Percentiles rank a stretch among this genome's conserved stretches.
Conservation (phyloP, 306 rosid species). For the peach (Prunus persica) region DNA sequence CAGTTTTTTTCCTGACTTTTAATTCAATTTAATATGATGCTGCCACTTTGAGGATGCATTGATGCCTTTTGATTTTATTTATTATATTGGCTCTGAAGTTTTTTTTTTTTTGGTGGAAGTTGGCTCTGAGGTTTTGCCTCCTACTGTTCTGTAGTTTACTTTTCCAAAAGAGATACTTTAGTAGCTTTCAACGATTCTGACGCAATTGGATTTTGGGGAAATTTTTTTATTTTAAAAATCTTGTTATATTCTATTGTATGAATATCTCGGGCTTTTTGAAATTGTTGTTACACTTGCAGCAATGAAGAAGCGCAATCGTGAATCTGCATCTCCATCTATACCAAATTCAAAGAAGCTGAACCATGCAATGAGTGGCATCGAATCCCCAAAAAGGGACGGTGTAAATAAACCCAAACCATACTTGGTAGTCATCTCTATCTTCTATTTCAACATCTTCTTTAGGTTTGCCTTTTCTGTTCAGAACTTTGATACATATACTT, state of each 20-base stretch:
- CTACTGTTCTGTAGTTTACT: constrained; percentile 10
- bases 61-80: constrained; percentile 19
- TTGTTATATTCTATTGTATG: background rate
- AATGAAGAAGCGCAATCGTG: constrained; percentile 67
- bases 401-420: constrained; percentile 45
- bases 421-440: constrained; percentile 29
- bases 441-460: constrained; percentile 11
- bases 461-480: constrained; percentile 16
- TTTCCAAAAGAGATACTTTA: constrained; percentile 24
- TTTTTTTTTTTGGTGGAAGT: background rate
- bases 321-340: constrained; percentile 40
- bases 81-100: constrained; percentile 21
- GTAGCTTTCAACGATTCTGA: constrained; percentile 31
- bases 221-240: background rate
- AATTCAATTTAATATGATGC: constrained; percentile 17
- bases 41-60: constrained; percentile 9
- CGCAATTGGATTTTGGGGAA: background rate
- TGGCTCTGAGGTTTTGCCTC: constrained; percentile 24
- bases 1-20: constrained; percentile 8
- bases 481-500: constrained; percentile 18
- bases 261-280: background rate
- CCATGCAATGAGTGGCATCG: constrained; percentile 34
- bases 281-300: constrained; percentile 33
- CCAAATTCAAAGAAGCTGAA: constrained; percentile 52
- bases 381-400: constrained; percentile 36